Base-by-base conservation (phyloP, 345 rosid species). In the Jatropha curcas region DNA sequence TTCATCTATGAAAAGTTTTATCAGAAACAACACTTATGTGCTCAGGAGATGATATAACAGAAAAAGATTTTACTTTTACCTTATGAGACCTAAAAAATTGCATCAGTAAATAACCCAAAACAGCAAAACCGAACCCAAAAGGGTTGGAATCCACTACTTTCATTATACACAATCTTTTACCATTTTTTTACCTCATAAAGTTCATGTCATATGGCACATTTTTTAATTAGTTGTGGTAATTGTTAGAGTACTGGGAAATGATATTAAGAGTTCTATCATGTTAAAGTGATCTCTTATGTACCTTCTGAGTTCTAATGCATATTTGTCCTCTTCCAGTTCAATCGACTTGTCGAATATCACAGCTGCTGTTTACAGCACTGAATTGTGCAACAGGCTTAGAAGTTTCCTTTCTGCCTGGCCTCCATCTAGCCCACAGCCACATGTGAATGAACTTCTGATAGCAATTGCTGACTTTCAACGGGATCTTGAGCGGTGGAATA, bases 321-420 rank as follows among this genome's bases (percentile, higher is more conserved):
- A 7, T 71, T 59, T 60, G 34, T 62, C 68, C 61, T 39, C 37
- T 89, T 58, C 70, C 82, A 78, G 82, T 55, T 74, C 78, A 31
- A 74, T 78, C 35, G 82, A 78, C 62, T 39, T 78, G 74, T 78
- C 82, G 58, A 78, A 65, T 61, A 69, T 78, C 13, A 64, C 78
- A 8, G 77, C 82, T 20, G 71, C 77, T 69, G 82, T 78, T 52
- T 73, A 78, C 63, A 74, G 82, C 77, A 70, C 74, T 11, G 82
- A 78, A 67, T 58, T 78, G 71, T 78, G 68, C 30, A 69, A 73
- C 25, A 78, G 82, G 66, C 60, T 78, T 43, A 73, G 75, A 63
- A 30, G 60, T 31, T 78, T 78, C 59, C 68, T 78, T 41, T 78
- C 75, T 69, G 68, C 71, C 25, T 78, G 82, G 74, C 74, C 82